These are phyloP conservation scores for Coffea humblotiana DNA, from an alignment of 305 asterid genomes.

Conservation along the genomic window DNA sequence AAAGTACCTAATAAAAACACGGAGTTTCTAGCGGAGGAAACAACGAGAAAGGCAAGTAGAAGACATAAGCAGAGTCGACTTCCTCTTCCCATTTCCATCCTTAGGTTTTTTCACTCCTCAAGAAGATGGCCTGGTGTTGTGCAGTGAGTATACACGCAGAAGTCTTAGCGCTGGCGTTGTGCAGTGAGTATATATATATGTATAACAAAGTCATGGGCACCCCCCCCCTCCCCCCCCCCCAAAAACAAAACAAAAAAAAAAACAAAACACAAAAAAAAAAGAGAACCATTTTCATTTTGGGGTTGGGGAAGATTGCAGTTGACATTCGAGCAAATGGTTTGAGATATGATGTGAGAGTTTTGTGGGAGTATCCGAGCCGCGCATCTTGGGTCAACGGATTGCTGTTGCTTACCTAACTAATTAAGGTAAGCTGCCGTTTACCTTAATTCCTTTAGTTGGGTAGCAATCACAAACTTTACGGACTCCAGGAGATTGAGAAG, in stretches of 20 bases:
- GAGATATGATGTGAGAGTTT: neutral
- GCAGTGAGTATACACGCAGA: neutral
- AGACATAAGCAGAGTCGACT: conserved; percentile 16
- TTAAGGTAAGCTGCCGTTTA: neutral
- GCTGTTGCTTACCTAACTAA: conserved; percentile 5
- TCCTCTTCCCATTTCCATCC: conserved; percentile 15
- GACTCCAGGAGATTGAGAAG: too few relatives aligned
- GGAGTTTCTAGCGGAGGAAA: conserved; percentile 24
- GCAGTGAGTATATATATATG: neutral
- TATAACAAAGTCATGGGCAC: too few relatives aligned
- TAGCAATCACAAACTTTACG: too few relatives aligned
- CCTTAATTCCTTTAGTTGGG: too few relatives aligned
- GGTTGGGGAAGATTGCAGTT: neutral
- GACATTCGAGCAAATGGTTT: conserved; percentile 15
- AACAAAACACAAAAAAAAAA: too few relatives aligned
- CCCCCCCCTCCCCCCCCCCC: too few relatives aligned
- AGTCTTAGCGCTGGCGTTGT: neutral
- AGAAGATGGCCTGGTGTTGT: neutral
- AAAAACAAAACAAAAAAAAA: too few relatives aligned
- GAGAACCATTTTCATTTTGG: neutral
- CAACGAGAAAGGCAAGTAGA: conserved; percentile 16
- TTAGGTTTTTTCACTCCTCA: neutral
- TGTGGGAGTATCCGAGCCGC: neutral
- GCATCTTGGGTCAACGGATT: conserved; percentile 6
- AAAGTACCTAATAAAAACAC: conserved; percentile 25